Evolutionary conservation across 805 yeast species (phyloP), one percentile per base, ranked within the genome.

Genomic region (Schwanniomyces vanrijiae): DNA sequence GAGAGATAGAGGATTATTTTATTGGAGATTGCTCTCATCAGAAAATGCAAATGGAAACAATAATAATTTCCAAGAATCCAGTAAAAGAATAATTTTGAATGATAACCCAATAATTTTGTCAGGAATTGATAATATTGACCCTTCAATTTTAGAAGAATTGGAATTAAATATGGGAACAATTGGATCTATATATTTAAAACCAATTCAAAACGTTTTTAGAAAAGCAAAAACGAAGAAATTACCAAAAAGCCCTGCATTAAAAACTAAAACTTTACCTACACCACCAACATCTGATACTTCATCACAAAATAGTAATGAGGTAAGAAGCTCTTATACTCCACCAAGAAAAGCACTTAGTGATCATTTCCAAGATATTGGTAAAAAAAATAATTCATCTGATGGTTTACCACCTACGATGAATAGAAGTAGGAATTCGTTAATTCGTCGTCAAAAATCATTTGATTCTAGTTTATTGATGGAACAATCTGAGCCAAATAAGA

Each of bases 101-200:
- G 69, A 71, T 2, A 55, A 81, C 18, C 96, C 96, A 0, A 66
- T 76, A 1, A 86, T 91, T 5, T 75, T 82, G 16, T 71, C 82
- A 0, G 85, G 86, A 18, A 82, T 81, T 47, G 90, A 88, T 38
- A 81, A 80, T 45, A 69, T 90, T 46, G 92, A 89, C 51, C 84
- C 86, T 0, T 65, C 68, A 1, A 77, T 86, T 11, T 64, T 91
- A 29, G 96, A 90, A 55, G 97, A 91, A 59, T 69, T 91, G 45
- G 95, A 88, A 56, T 70, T 90, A 51, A 84, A 83, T 54, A 83
- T 91, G 28, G 97, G 97, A 1, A 73, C 90, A 0, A 68, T 92
- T 44, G 91, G 95, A 0, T 84, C 96, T 0, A 81, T 91, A 11
- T 92, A 90, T 59, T 69, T 91, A 56, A 87, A 90, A 55, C 96